Evolutionary conservation across 495 filamentous ascomycete genomes (phyloP).

Genomic region (Cairneyella variabilis): DNA sequence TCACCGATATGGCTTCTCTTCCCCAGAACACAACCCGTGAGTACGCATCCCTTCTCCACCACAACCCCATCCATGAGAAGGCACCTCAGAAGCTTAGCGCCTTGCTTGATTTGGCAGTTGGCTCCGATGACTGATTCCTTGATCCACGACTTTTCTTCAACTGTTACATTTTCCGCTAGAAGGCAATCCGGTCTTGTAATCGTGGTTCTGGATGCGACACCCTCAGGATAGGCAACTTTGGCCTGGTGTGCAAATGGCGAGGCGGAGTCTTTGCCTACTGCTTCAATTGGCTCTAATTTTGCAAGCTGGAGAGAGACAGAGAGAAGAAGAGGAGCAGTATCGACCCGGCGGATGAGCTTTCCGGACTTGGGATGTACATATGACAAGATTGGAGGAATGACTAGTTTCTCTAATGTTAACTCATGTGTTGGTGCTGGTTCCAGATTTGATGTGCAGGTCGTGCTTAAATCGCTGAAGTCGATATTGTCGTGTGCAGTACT

Average conservation of each 20-base stretch:
- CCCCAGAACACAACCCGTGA: conserved; percentile 82
- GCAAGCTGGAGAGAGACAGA: conserved; percentile 81
- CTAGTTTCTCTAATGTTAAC: conserved; percentile 23
- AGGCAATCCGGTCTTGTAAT: conserved; percentile 74
- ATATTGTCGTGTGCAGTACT: conserved; percentile 51
- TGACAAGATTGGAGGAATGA: conserved; percentile 68
- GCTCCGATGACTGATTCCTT: conserved; percentile 86
- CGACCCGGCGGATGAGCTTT: conserved; percentile 73
- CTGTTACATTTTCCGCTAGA: conserved; percentile 78
- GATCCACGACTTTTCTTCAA: conserved; percentile 78
- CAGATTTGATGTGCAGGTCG: conserved; percentile 37
- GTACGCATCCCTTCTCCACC: conserved; percentile 68
- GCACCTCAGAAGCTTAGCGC: conserved; percentile 76
- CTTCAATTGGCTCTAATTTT: conserved; percentile 64
- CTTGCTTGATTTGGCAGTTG: conserved; percentile 75
- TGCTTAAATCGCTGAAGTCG: conserved; percentile 59
- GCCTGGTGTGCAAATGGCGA: conserved; percentile 69
- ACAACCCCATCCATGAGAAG: conserved; percentile 87
- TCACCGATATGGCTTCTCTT: conserved; percentile 70
- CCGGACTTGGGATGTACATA: conserved; percentile 58
- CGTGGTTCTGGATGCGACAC: conserved; percentile 69
- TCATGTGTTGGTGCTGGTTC: not conserved
- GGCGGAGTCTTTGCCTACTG: conserved; percentile 49
- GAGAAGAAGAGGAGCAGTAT: conserved; percentile 77
- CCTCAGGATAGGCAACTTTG: conserved; percentile 78